Evolutionary conservation across 78 protist species (phyloP).

Genomic region (Tieghemostelium lacteum): DNA sequence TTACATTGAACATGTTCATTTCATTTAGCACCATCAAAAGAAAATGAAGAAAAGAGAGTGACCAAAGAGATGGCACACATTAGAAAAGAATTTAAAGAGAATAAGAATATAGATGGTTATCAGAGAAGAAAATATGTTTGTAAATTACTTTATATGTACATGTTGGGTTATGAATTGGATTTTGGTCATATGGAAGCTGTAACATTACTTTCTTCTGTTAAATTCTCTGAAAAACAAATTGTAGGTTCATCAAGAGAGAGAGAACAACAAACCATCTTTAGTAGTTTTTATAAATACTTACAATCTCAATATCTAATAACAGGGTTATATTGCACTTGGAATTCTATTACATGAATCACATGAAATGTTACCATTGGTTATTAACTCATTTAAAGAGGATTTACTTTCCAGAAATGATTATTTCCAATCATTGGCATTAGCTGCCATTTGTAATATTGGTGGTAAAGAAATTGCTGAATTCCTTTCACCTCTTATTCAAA

Average conservation of each 20-base stretch:
- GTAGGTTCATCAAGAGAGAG: slow-evolving; percentile 47
- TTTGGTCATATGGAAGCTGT: slow-evolving; percentile 99
- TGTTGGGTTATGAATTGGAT: slow-evolving; percentile 98
- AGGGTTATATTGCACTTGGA: slow-evolving; percentile 94
- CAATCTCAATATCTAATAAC: background rate
- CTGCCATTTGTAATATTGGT: slow-evolving; percentile 96
- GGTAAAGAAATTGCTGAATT: slow-evolving; percentile 96
- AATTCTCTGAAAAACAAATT: slow-evolving; percentile 96
- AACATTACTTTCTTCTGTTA: slow-evolving; percentile 87
- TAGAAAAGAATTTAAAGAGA: slow-evolving; percentile 81
- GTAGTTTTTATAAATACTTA: background rate
- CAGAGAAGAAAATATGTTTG: slow-evolving; percentile 96
- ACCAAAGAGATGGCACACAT: slow-evolving; percentile 86
- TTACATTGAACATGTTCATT: background rate
- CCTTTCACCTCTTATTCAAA: slow-evolving; percentile 88
- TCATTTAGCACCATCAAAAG: slow-evolving; percentile 66
- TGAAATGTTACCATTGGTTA: slow-evolving; percentile 96
- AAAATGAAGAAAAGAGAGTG: slow-evolving; percentile 76
- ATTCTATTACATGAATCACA: slow-evolving; percentile 92
- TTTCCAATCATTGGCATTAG: slow-evolving; percentile 92
- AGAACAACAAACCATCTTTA: background rate
- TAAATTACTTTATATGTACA: slow-evolving; percentile 97
- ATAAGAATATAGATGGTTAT: slow-evolving; percentile 87
- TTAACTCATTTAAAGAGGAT: slow-evolving; percentile 94
- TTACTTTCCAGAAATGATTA: slow-evolving; percentile 81